Base-by-base conservation (phyloP, 2,329 filamentous ascomycete species). In the Pseudopithomyces chartarum region DNA sequence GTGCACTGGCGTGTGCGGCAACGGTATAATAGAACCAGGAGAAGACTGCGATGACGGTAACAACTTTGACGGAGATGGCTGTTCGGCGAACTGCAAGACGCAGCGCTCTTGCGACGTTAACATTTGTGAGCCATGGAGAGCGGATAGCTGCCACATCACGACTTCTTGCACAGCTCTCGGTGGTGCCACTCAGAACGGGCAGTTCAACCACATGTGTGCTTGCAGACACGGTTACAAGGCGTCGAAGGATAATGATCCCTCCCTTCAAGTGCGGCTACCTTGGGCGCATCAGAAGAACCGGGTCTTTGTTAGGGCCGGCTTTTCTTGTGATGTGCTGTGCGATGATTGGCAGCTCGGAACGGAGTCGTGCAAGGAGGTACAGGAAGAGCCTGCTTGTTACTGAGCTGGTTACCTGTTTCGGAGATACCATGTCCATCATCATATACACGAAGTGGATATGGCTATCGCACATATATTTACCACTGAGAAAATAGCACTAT, bases 131-230 rank as follows among this genome's bases (percentile, higher is more conserved):
- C 75, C 77, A 2, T 34, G 75, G 56, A 74, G 75, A 3, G 76
- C 75, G 54, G 79, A 79, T 61, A 59, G 63, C 56, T 80, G 78
- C 60, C 73, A 79, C 57, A 64, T 75, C 40, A 79, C 76, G 13
- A 80, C 78, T 22, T 79, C 78, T 6, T 80, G 78, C 64, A 79
- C 79, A 61, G 56, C 54, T 17, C 49, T 62, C 5, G 58, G 52
- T 40, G 64, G 58, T 3, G 54, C 55, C 3, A 33, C 49, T 3
- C 50, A 55, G 10, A 19, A 13, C 0, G 39, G 59, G 23, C 23
- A 50, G 1, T 40, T 34, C 17, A 38, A 44, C 36, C 49, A 63
- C 52, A 33, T 60, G 23, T 63, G 60, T 39, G 60, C 60, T 19
- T 63, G 60, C 40, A 23, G 57, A 23, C 48, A 58, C 53, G 60